Base-by-base conservation (phyloP, 768 basidiomycete genomes). In the Panellus pusillus region DNA sequence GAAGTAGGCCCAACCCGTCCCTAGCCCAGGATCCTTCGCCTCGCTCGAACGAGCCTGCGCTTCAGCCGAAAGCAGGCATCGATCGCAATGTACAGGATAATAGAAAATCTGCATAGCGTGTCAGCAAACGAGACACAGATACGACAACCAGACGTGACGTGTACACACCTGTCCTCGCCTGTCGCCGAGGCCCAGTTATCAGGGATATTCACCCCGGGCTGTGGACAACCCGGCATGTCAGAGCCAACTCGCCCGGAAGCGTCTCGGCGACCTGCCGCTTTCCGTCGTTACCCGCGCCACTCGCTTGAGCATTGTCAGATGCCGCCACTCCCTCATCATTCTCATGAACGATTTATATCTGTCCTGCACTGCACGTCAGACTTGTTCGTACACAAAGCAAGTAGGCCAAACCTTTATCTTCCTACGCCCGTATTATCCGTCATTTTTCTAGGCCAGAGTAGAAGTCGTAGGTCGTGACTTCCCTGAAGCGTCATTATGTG, bases 381-480 rank as follows among this genome's bases (percentile, higher is more conserved):
- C 2, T 2, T 2, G 18, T 27, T 14, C 12, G 19, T 28, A 15
- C 19, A 24, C 6, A 6, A 24, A 24, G 24, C 2, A 24, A 24
- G 24, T 24, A 2, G 6, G 24, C 6, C 24, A 6, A 24, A 44
- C 42, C 42, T 44, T 44, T 6, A 44, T 6, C 12, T 38, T 37
- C 35, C 19, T 15, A 40, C 9, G 11, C 47, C 38, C 1, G 37
- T 17, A 17, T 40, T 48, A n/a, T 39, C 38, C 6, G 61, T 59
- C 28, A 50, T 11, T 45, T 42, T 12, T 47, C 58, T 6, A 62
- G 18, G 0, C 43, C 18, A 8, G 27, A 19, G 40, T 62, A 62
- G 41, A 56, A 62, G 37, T 62, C 58, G 46, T 52, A 60, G 4
- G 46, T 44, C 19, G 58, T 50, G 0, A 52, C 40, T 20, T 60